Conservation (phyloP, 208 protist species). For the Trypanosoma platydactyli region DNA sequence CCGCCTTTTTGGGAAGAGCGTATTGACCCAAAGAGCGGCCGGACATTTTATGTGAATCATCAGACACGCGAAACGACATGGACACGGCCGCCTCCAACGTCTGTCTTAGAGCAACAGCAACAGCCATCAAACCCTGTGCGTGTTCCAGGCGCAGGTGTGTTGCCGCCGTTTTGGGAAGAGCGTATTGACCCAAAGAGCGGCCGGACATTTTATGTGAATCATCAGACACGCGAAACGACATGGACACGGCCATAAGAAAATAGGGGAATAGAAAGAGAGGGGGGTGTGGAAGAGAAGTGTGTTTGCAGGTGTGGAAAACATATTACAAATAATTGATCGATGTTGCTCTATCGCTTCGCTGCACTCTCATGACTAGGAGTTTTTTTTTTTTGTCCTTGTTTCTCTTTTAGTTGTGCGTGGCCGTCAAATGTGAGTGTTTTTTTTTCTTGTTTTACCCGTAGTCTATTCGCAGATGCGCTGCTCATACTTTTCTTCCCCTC, state of each 20-base stretch:
- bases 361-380: neutral
- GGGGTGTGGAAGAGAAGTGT: neutral
- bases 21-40: constrained; percentile 41
- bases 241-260: constrained; percentile 25
- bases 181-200: constrained; percentile 31
- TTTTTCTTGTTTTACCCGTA: no score
- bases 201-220: constrained; percentile 76
- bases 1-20: constrained; percentile 45
- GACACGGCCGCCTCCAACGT: constrained; percentile 31
- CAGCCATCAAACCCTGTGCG: neutral
- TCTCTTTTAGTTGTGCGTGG: neutral
- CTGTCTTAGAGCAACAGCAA: constrained; percentile 1
- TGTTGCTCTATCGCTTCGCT: neutral
- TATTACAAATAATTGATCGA: no score
- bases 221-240: constrained; percentile 56
- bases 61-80: constrained; percentile 50
- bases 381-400: neutral
- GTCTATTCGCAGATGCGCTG: no score
- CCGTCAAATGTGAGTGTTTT: no score
- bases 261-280: constrained; percentile 15
- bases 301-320: no score
- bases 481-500: no score
- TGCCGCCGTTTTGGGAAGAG: constrained; percentile 37
- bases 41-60: constrained; percentile 44
- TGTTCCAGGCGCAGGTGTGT: neutral